Evolutionary conservation across 495 filamentous ascomycete genomes (phyloP).

Genomic region (Lasiosphaeria ovina): DNA sequence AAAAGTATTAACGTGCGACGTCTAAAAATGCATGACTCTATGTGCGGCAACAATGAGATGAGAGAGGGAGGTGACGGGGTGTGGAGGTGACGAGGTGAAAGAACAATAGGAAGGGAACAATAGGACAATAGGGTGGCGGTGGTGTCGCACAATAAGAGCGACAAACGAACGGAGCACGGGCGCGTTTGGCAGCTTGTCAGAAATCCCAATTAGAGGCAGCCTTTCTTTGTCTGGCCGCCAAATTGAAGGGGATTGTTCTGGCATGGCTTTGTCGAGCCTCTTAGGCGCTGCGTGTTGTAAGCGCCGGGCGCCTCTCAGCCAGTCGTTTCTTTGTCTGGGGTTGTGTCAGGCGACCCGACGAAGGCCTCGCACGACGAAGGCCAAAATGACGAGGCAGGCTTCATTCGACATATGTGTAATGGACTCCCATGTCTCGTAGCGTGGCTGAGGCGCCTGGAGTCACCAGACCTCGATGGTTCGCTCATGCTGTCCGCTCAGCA

Average conservation of each 20-base stretch:
- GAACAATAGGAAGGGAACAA: not conserved
- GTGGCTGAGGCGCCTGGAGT: not conserved
- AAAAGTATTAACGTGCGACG: not conserved
- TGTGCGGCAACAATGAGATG: not conserved
- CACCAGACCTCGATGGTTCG: not conserved
- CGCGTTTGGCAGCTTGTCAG: not conserved
- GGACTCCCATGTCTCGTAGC: not conserved
- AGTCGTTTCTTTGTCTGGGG: constrained; percentile 11
- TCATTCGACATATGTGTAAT: not conserved
- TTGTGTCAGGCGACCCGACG: not conserved
- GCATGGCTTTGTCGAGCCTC: constrained; percentile 7
- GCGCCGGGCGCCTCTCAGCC: constrained; percentile 13
- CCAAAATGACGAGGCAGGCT: not conserved
- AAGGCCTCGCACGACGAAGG: not conserved
- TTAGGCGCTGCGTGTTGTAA: constrained; percentile 13
- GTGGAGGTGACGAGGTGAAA: not conserved
- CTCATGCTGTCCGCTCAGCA: not conserved
- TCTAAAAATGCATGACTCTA: not conserved
- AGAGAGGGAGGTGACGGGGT: constrained; percentile 1
- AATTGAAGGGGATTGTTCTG: constrained; percentile 1
- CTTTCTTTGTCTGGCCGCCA: constrained; percentile 3
- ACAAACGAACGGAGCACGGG: not conserved
- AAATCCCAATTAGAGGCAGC: constrained; percentile 1
- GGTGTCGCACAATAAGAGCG: not conserved
- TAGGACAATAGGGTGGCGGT: not conserved